Base-by-base conservation (phyloP, 176 grass and related monocot genomes). In the Oryza glumipatula region DNA sequence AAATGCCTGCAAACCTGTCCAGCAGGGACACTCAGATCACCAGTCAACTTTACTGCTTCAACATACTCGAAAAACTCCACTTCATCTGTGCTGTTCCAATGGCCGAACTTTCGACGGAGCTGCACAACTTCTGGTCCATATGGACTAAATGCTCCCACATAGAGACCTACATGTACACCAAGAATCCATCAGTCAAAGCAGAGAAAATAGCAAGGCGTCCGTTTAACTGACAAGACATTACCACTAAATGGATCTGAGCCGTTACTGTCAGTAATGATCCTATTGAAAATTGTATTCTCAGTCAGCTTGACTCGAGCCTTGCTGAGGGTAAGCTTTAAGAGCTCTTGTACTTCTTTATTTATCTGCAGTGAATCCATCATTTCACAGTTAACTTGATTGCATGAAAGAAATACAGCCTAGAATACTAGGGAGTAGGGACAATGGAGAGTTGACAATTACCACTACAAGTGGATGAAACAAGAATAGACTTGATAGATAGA, bases 11-110 rank as follows among this genome's bases (percentile, higher is more conserved):
- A 70, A 90, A 91, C 96, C 96, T 98, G 86, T 80, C 96, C 93
- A 89, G 96, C 93, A 38, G 96, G 93, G 21, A 98, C 93, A 77
- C 94, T 98, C 51, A 98, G 80, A 88, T 98, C 96, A 72, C 96
- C 96, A 90, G 96, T 98, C 85, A 98, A 91, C 80, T 95, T 98
- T 61, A 98, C 89, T 36, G 96, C 96, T 85, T 98, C 96, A 28
- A 98, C 96, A 70, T 98, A 98, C 72, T 98, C 96, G 5, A 95
- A 98, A 85, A 98, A 98, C 30, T 91, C 96, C 54, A 98, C 72
- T 4, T 94, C 89, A 22, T 94, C 71, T 3, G 87, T 81, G 82
- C 65, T 77, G 72, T 83, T 90, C 96, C 96, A 98, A 38, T 98
- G 93, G 43, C 96, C 96, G 11, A 90, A 94, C 85, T 93, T 98